phyloP scores from a whole-genome alignment of 1,284 basidiomycete genomes.

The Hemileia vastatrix region DNA sequence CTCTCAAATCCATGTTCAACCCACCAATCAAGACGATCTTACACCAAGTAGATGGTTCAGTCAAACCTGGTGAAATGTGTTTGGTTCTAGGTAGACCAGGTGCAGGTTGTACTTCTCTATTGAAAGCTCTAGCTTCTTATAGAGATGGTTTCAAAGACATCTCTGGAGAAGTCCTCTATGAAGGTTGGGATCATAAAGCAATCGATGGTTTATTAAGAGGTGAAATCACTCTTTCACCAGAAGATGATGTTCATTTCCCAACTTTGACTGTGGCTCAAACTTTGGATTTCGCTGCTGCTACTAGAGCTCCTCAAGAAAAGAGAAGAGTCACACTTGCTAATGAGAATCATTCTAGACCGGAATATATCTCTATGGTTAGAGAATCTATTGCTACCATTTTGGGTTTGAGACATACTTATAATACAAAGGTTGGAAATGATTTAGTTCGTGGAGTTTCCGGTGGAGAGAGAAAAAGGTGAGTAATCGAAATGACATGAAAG shows the following conservation, averaged over 20 bases:
- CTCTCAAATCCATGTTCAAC: slow-evolving; percentile 13
- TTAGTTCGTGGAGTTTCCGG: slow-evolving; percentile 9
- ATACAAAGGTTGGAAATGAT: slow-evolving; percentile 9
- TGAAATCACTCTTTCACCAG: slow-evolving; percentile 31
- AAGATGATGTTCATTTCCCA: slow-evolving; percentile 15
- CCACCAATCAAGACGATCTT: slow-evolving; percentile 29
- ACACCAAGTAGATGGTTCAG: slow-evolving; percentile 6
- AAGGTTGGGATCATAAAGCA: slow-evolving; percentile 32
- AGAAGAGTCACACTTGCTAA: too few relatives aligned
- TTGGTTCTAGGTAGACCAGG: slow-evolving; percentile 16
- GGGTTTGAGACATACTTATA: slow-evolving; percentile 54
- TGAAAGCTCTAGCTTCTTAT: slow-evolving; percentile 20
- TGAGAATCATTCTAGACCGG: slow-evolving; percentile 4
- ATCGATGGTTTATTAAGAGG: slow-evolving; percentile 33
- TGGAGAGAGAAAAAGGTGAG: slow-evolving; percentile 26
- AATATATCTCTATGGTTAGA: slow-evolving; percentile 28
- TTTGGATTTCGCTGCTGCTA: slow-evolving; percentile 42
- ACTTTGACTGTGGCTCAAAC: slow-evolving; percentile 10
- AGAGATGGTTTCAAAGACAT: slow-evolving; percentile 47
- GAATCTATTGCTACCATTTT: slow-evolving; percentile 52
- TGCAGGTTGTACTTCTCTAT: slow-evolving; percentile 22
- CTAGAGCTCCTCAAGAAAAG: slow-evolving; percentile 53
- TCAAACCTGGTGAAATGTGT: slow-evolving; percentile 24
- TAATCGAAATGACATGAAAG: too few relatives aligned
- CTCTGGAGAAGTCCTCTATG: slow-evolving; percentile 56